Base-by-base conservation (phyloP, 176 grass and related monocot genomes). In the Oryza australiensis region DNA sequence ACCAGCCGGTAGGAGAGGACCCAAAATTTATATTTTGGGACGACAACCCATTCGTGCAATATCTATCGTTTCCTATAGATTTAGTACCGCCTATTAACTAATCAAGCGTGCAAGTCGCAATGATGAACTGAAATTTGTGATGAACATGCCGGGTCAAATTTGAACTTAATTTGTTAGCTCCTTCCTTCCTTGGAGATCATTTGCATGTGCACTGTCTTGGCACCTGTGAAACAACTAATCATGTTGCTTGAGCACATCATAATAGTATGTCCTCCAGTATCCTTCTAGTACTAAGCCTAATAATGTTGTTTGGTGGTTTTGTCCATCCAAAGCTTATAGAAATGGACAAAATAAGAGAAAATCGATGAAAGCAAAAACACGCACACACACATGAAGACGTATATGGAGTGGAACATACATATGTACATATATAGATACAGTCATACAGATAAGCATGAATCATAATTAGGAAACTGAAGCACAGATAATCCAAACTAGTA, bases 41-140 rank as follows among this genome's bases (percentile, higher is more conserved):
- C 65, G 65, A 85, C 83, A 85, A 77, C 74, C 83, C 83, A 73
- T 85, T 85, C 75, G 83, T 85, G 83, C 75, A 51, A 64, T 40
- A 71, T 71, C 12, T 3, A 22, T 24, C 37, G 55, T 60, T 24
- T 59, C 55, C 9, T 57, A 57, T 51, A 51, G 0, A 20, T 16
- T 16, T 22, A 53, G 16, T 53, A 53, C 1, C 6, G 16, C 1
- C 49, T 6, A 20, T 1, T 53, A 18, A 53, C 3, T 55, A 9
- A 55, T 55, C 18, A 55, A n/a, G 51, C 51, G 18, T 55, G 51
- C 51, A 55, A 55, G 51, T 55, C 20, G 51, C n/a, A 5, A 55
- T 22, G 18, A 22, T 55, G 51, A 55, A 53, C 49, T 53, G 5
- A 53, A 53, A 53, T 20, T 53, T 53, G 49, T 53, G 49, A 53